Evolutionary conservation across 495 filamentous ascomycete genomes (phyloP).

Genomic region (Apiosordaria backusii): DNA sequence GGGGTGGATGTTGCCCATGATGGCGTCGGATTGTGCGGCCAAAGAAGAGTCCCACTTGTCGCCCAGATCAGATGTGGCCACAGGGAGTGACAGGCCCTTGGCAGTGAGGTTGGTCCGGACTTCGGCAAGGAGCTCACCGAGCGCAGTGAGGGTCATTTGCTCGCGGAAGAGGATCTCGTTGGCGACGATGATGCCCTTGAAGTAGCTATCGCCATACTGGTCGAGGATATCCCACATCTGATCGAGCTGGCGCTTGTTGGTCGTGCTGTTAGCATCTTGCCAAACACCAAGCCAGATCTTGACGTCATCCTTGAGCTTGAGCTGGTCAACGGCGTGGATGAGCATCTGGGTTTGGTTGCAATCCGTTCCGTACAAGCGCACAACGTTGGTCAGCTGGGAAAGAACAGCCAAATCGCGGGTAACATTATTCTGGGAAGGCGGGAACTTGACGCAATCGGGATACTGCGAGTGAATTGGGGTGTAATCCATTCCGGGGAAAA

Average conservation of each 20-base stretch:
- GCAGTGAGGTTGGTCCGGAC: constrained; percentile 70
- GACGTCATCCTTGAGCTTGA: constrained; percentile 67
- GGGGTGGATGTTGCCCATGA: constrained; percentile 97
- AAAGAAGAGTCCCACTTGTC: constrained; percentile 76
- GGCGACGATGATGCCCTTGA: constrained; percentile 85
- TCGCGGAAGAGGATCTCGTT: constrained; percentile 91
- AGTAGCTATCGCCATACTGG: constrained; percentile 58
- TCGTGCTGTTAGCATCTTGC: constrained; percentile 80
- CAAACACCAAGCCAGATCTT: constrained; percentile 96
- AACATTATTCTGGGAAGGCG: constrained; percentile 88
- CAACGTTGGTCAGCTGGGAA: constrained; percentile 82
- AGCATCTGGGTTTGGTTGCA: constrained; percentile 98
- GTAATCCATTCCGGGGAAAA: constrained; percentile 97
- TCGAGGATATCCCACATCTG: constrained; percentile 81
- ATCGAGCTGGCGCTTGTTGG: constrained; percentile 72
- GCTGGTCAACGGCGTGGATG: constrained; percentile 70
- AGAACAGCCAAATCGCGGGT: constrained; percentile 89
- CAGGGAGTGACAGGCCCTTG: constrained; percentile 61
- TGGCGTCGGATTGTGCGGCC: constrained; percentile 66
- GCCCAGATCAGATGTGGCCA: constrained; percentile 90
- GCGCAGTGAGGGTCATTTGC: constrained; percentile 59
- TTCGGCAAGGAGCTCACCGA: constrained; percentile 61
- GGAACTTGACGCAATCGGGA: constrained; percentile 73
- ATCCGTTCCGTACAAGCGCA: constrained; percentile 93
- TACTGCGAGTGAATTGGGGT: constrained; percentile 89